Conservation (phyloP, 331 rosid species). For the Erythrophleum ivorense region DNA sequence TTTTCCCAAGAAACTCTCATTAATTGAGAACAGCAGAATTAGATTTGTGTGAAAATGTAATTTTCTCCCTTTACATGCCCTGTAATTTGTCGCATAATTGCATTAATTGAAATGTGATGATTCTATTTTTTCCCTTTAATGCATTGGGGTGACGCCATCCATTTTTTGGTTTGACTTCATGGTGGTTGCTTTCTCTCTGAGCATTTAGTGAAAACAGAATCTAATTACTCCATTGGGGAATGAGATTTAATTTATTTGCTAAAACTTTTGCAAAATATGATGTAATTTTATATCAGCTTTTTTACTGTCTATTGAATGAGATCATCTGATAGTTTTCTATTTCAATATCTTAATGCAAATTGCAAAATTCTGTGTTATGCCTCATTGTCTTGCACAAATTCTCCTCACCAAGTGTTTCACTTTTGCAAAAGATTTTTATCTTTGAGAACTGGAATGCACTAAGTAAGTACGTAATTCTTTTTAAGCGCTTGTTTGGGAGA, state of each 20-base stretch:
- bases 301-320: neutral
- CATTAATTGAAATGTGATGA: neutral
- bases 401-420: neutral
- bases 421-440: neutral
- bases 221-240: neutral
- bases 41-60: neutral
- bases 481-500: neutral
- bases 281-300: neutral
- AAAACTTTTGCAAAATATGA: neutral
- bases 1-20: slow-evolving; percentile 18
- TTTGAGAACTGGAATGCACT: neutral
- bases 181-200: neutral
- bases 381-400: neutral
- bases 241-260: neutral
- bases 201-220: neutral
- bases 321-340: neutral
- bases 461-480: neutral
- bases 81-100: neutral
- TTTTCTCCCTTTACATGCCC: slow-evolving; percentile 14
- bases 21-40: neutral
- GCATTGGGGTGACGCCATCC: neutral
- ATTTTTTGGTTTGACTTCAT: neutral
- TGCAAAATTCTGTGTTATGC: neutral
- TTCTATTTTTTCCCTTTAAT: neutral
- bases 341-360: neutral